Conservation (phyloP, 2,329 filamentous ascomycete genomes). For the Sporothrix pseudoabietina region DNA sequence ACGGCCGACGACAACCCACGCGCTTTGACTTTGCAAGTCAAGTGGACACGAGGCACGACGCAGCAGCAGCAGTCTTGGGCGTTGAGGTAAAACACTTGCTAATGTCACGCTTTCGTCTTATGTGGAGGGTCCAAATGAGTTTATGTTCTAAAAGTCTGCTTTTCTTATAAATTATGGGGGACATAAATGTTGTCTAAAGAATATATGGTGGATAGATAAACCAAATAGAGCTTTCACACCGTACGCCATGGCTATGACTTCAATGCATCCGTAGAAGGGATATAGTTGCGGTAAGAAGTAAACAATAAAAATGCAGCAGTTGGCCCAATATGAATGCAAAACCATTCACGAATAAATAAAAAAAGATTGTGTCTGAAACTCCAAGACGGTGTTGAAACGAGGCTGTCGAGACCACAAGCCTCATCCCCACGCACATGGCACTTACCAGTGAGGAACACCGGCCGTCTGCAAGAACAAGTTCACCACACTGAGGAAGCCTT, state of each 20-base stretch:
- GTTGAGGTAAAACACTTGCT: constrained; percentile 17
- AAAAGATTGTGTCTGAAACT: background rate
- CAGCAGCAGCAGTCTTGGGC: constrained; percentile 52
- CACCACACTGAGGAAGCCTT: constrained; percentile 88
- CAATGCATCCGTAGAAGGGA: background rate
- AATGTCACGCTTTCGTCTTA: background rate
- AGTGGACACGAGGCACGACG: constrained; percentile 57
- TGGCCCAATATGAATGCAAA: constrained; percentile 3
- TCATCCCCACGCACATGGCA: too few relatives aligned
- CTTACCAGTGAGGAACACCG: constrained; percentile 34
- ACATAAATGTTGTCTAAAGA: background rate
- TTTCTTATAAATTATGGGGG: background rate
- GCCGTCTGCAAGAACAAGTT: constrained; percentile 81
- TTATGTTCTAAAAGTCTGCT: background rate
- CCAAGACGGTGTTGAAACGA: background rate
- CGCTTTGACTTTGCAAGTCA: constrained; percentile 64
- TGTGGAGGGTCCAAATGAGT: too few relatives aligned
- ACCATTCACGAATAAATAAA: background rate
- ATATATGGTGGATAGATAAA: background rate
- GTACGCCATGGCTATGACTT: background rate
- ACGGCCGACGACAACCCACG: constrained; percentile 71
- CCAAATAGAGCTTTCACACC: background rate
- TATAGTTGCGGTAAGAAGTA: background rate
- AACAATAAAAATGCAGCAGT: constrained; percentile 4
- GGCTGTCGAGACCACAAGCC: background rate